Evolutionary conservation across 306 rosid species (phyloP), one percentile per base, ranked within the genome.

Genomic region (Parietaria judaica): DNA sequence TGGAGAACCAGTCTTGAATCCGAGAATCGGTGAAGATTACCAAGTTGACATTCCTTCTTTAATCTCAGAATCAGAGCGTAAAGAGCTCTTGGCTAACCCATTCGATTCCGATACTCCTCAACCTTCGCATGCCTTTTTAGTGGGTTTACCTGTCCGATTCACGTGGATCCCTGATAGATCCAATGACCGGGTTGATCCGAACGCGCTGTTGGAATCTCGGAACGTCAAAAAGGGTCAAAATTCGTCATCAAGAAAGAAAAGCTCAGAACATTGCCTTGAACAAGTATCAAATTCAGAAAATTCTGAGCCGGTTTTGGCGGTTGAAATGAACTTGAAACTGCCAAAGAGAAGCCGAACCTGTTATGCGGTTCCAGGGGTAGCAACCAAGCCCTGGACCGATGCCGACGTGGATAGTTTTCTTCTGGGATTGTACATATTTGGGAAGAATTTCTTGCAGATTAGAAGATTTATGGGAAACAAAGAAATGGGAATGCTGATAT

Each of bases 351-450:
- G 65, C 58, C 63, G 74, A 78, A 58, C 39, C 62, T 52, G 14
- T 66, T 66, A 23, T 51, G 69, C 68, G 45, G 81, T 60, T 59
- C 86, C 84, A 3, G 77, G 77, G 16, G 74, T 51, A 59, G 57
- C 69, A 76, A 80, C 65, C 68, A 39, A 67, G 49, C 54, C 74
- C 8, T 88, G 88, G 90, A 88, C 73, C 72, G 79, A 73, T 48
- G 68, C 82, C 70, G 95, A 88, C 61, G 80, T 67, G 10, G 84
- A 79, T 63, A 15, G 74, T 56, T 85, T 88, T 71, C 59, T 83
- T 56, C 95, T 88, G 50, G 90, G 86, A n/a, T 74, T 88, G 57
- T 85, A 79, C 76, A 74, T 85, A 66, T 88, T 83, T 23, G 90
- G 96, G 44, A 88, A 88, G 83, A 79, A 80, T 65, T 83, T 88